A percentile compares a stretch with the other conserved stretches of the same genome.
Evolutionary conservation across 2,329 filamentous ascomycete species (phyloP).

Genomic region (Ascochyta pisi): DNA sequence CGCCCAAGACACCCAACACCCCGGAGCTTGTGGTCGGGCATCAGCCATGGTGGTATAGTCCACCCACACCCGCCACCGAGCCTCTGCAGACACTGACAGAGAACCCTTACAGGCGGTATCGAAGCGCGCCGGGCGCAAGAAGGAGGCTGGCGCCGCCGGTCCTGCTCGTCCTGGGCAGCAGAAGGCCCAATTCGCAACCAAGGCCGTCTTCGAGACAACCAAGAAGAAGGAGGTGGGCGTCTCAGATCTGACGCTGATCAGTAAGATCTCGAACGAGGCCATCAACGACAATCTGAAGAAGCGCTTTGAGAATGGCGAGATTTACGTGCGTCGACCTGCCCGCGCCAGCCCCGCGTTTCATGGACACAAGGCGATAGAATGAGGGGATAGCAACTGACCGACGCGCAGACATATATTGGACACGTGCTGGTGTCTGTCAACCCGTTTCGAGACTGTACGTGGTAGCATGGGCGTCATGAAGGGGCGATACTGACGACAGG

Average conservation of each 20-base stretch:
- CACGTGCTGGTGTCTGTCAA: constrained; percentile 99
- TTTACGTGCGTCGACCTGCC: constrained; percentile 70
- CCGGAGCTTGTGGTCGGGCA: constrained; percentile 42
- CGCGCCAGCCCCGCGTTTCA: constrained; percentile 32
- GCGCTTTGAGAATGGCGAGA: constrained; percentile 95
- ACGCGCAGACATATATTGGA: constrained; percentile 85
- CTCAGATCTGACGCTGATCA: constrained; percentile 94
- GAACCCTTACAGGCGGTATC: constrained; percentile 56
- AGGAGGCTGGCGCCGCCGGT: constrained; percentile 56
- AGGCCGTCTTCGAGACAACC: constrained; percentile 91
- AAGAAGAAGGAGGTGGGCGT: constrained; percentile 99
- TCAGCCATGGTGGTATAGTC: constrained; percentile 47
- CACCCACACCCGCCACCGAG: constrained; percentile 9
- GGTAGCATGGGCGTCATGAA: not conserved
- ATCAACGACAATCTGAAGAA: constrained; percentile 99
- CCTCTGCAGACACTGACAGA: constrained; percentile 27
- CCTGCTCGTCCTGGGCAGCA: constrained; percentile 51
- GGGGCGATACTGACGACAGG: constrained; percentile 46
- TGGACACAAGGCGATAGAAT: constrained; percentile 14
- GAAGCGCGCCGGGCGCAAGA: constrained; percentile 66
- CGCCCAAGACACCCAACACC: constrained; percentile 16
- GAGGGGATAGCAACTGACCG: constrained; percentile 33
- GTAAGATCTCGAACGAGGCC: constrained; percentile 98
- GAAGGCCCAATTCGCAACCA: constrained; percentile 78
- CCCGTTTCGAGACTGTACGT: constrained; percentile 85